Base-by-base conservation (phyloP, 202 grass and related monocot genomes). In the Setaria viridis region DNA sequence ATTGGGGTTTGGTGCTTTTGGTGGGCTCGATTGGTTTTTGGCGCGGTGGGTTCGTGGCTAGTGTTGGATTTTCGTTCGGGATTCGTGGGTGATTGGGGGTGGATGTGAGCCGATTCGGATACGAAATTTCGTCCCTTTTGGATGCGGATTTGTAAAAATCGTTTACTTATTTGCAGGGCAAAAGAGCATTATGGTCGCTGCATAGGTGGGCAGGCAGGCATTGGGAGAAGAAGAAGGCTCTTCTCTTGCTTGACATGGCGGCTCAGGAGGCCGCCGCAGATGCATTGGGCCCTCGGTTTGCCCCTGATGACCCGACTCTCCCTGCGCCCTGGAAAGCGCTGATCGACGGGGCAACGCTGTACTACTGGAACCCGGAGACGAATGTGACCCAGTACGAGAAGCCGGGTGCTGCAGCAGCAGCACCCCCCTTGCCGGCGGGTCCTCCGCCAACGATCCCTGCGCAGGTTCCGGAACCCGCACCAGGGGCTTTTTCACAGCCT, bases 321-420 rank as follows among this genome's bases (percentile, higher is more conserved):
- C 97, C 93, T 0, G 84, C 84, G 17, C 97, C 97, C 0, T 99
- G 97, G 97, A 99, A 96, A 81, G 97, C 82, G 16, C 80, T 99
- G 41, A 88, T 99, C 0, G 92, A 99, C 13, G 97, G 97, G 17
- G 82, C 67, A 0, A 94, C 93, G 0, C 56, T 99, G 41, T 99
- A 99, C 85, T 99, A 96, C 71, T 99, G 97, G 97, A 99, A 99
- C 65, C 93, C 92, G 9, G 97, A 99, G 64, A 96, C 92, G 4
- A 99, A 99, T 70, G 67, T 94, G 6, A 99, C 97, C 19, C 97
- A 99, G 72, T 96, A 99, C 2, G 97, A 99, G 80, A 94, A 79
- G 63, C 97, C 96, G 0, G 80, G 39, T 11, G 69, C 65, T 1
- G 11, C 79, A 0, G 75, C 76, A 0, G 78, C 67, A 0, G 80